These are phyloP conservation scores for Penicillium sclerotiorum DNA, from an alignment of 2,329 filamentous ascomycete species.

Conservation along the genomic window DNA sequence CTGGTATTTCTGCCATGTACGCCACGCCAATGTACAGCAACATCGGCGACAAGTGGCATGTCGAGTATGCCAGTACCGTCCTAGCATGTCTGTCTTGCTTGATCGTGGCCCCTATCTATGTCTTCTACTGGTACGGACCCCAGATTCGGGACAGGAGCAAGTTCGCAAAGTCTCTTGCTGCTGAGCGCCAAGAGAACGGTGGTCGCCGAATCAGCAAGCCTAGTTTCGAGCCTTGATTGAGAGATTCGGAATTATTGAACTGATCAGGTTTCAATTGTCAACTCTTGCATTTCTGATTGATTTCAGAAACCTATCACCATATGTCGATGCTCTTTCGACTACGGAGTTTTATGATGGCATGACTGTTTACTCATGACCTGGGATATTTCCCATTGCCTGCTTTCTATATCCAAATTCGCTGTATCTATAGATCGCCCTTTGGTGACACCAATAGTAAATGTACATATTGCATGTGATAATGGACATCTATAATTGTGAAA, in stretches of 20 bases:
- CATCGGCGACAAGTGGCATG: constrained; percentile 54
- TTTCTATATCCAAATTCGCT: not conserved
- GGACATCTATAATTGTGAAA: too few relatives aligned
- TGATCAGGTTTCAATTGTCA: not conserved
- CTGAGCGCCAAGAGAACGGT: constrained; percentile 22
- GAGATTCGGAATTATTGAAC: not conserved
- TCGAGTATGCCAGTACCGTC: constrained; percentile 61
- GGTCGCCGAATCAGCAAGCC: constrained; percentile 31
- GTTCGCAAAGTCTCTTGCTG: constrained; percentile 61
- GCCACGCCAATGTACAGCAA: constrained; percentile 65
- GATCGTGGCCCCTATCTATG: constrained; percentile 62
- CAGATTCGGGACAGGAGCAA: constrained; percentile 58
- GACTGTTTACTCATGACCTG: not conserved
- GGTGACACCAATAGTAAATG: not conserved
- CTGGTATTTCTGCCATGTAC: constrained; percentile 69
- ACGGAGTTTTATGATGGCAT: not conserved
- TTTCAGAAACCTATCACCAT: not conserved
- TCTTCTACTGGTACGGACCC: constrained; percentile 66
- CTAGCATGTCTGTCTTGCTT: constrained; percentile 61
- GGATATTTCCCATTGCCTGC: not conserved
- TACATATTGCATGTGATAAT: too few relatives aligned
- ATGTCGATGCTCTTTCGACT: not conserved
- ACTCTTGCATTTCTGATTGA: too few relatives aligned
- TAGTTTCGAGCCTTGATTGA: not conserved
- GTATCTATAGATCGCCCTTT: not conserved